Conservation (phyloP, 306 rosid genomes). For the Datisca glomerata region DNA sequence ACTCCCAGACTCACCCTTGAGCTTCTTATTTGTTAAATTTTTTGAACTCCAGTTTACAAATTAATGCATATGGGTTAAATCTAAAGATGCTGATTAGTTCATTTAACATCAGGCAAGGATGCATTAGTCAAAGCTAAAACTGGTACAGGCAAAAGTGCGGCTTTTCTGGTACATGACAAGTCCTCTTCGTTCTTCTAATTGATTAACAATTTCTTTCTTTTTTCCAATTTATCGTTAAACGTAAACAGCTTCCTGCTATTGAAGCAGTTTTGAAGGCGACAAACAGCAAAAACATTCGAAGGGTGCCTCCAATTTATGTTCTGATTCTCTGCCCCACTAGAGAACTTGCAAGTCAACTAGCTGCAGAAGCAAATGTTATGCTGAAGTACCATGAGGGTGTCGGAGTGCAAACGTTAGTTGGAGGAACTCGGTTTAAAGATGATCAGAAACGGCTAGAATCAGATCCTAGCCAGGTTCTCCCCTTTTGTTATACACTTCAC, state of each 20-base stretch:
- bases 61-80: no score
- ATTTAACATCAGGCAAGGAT: slow-evolving; percentile 39
- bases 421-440: slow-evolving; percentile 81
- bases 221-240: slow-evolving; percentile 24
- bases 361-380: slow-evolving; percentile 70
- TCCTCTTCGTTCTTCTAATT: slow-evolving; percentile 11
- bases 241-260: slow-evolving; percentile 98
- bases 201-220: slow-evolving; percentile 4
- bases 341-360: slow-evolving; percentile 90
- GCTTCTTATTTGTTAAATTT: no score
- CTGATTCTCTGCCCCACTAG: slow-evolving; percentile 91
- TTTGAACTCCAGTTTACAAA: no score
- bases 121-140: slow-evolving; percentile 87
- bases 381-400: slow-evolving; percentile 68
- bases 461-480: slow-evolving; percentile 73
- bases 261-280: slow-evolving; percentile 88
- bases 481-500: slow-evolving; percentile 3
- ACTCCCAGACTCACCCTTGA: no score
- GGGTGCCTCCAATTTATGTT: slow-evolving; percentile 56
- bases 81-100: neutral
- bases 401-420: slow-evolving; percentile 81
- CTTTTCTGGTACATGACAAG: slow-evolving; percentile 61
- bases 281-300: slow-evolving; percentile 31
- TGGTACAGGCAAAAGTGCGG: slow-evolving; percentile 86
- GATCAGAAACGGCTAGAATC: slow-evolving; percentile 82